Percentiles rank a stretch among this genome's conserved stretches.
These are phyloP conservation scores for Diaporthe humulicola DNA, from an alignment of 2,329 filamentous ascomycete species.

Conservation along the genomic window DNA sequence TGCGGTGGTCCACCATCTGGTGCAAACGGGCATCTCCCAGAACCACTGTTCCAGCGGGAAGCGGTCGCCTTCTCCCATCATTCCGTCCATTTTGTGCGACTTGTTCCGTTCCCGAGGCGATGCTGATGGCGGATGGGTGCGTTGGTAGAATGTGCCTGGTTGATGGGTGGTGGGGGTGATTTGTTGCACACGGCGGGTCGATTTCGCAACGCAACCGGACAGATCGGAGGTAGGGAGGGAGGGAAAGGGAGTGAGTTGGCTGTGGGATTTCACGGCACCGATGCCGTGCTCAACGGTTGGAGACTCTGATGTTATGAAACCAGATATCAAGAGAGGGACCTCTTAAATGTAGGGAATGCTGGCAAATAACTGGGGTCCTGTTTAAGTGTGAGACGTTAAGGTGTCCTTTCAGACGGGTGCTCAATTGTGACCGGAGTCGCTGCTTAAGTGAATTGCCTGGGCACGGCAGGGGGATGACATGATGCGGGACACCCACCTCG, in stretches of 20 bases:
- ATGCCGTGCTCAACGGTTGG: background rate
- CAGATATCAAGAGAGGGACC: background rate
- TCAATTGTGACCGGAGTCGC: background rate
- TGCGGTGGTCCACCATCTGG: conserved; percentile 95
- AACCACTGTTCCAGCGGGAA: conserved; percentile 97
- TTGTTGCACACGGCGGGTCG: conserved; percentile 11
- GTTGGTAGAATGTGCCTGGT: background rate
- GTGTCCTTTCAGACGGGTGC: conserved; percentile 36
- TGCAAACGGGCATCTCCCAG: conserved; percentile 98
- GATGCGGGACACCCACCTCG: conserved; percentile 25
- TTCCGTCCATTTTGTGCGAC: conserved; percentile 64
- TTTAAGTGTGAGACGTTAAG: conserved; percentile 26
- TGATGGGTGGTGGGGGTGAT: background rate
- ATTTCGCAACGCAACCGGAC: conserved; percentile 9
- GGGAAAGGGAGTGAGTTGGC: conserved; percentile 9
- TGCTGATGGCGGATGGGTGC: background rate
- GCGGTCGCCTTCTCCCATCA: conserved; percentile 70
- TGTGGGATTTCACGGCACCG: conserved; percentile 9
- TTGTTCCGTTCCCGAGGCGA: background rate
- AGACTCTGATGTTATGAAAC: background rate
- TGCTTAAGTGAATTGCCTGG: background rate
- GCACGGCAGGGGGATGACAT: conserved; percentile 16
- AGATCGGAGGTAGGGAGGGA: conserved; percentile 12
- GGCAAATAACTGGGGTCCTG: background rate
- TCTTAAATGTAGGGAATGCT: conserved; percentile 5